A percentile compares a stretch with the other conserved stretches of the same genome.
These are phyloP conservation scores for Arachnomyces sp. DNA, from an alignment of 2,329 filamentous ascomycete species.

Conservation along the genomic window DNA sequence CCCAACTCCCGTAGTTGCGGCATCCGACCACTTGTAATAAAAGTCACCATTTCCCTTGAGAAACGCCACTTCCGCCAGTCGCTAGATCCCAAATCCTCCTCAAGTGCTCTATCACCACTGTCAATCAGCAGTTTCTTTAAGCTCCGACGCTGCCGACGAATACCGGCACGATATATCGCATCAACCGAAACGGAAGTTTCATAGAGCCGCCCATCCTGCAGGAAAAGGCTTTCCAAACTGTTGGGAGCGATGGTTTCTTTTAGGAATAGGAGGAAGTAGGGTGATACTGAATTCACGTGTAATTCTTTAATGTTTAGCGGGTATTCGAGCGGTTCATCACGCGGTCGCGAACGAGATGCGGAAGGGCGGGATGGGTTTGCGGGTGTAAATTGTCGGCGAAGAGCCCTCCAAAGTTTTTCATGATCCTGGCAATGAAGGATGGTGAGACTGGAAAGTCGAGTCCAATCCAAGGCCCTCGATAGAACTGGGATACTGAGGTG, in stretches of 20 bases:
- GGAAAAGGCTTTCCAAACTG: conserved; percentile 68
- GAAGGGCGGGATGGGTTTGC: conserved; percentile 15
- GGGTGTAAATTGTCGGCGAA: conserved; percentile 56
- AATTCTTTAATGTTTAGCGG: conserved; percentile 63
- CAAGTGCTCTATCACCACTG: conserved; percentile 51
- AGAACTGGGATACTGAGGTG: conserved; percentile 66
- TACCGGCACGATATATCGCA: conserved; percentile 60
- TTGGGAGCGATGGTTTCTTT: conserved; percentile 72
- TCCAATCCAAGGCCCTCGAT: conserved; percentile 67
- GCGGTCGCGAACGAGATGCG: not conserved
- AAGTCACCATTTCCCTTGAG: conserved; percentile 60
- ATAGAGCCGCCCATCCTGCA: conserved; percentile 58
- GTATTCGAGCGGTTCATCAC: conserved; percentile 40
- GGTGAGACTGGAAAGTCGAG: conserved; percentile 61
- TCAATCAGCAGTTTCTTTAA: conserved; percentile 68
- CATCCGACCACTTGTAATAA: conserved; percentile 72
- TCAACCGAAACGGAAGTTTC: conserved; percentile 58
- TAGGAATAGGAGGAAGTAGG: conserved; percentile 63
- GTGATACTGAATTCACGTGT: conserved; percentile 65
- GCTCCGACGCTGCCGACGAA: conserved; percentile 64
- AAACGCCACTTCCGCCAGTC: conserved; percentile 66
- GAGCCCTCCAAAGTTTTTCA: conserved; percentile 66
- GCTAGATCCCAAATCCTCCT: conserved; percentile 29
- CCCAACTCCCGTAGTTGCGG: conserved; percentile 62
- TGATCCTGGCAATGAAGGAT: conserved; percentile 66